Base-by-base conservation (phyloP, 2,329 filamentous ascomycete genomes). In the Zymoseptoria passerinii region DNA sequence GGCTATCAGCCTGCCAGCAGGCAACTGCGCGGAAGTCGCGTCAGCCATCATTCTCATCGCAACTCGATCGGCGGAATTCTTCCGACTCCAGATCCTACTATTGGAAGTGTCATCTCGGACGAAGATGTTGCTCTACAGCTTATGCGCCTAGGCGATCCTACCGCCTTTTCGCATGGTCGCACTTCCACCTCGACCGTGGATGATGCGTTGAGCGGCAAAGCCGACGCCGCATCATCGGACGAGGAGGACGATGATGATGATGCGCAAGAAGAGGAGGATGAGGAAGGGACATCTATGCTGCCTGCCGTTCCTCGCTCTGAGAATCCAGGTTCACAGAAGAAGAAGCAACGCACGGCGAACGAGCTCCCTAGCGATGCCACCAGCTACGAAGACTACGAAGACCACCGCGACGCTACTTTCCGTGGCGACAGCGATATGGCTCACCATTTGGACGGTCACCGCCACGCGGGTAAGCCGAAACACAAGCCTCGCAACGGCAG, bases 101-200 rank as follows among this genome's bases (percentile, higher is more conserved):
- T 97, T 67, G 90, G 90, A 56, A 97, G 92, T 75, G 95, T 90
- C 73, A 92, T 99, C 74, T 97, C 92, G 13, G 94, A 99, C 72
- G 94, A 99, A 74, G 94, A 99, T 75, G 94, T 97, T 62, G 94
- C 94, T 58, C 87, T 96, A 71, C 94, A 97, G 76, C 80, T 99
- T 69, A 97, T 99, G 86, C 88, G 92, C 66, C 83, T 99, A 56
- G 92, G 94, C 51, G 92, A 96, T 72, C 90, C 92, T 67, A 94
- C 91, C 58, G 95, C 95, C 72, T 88, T 95, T 69, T 95, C 91
- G 1, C 90, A 96, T 68, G 92, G 91, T 56, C 88, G 92, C 65
- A 95, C 90, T 2, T 96, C 92, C 8, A 90, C 91, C 6, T 96
- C 92, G 0, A 96, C 92, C 5, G 79, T 94, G 58, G 92, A 97